Percentiles rank a stretch among this genome's conserved stretches.
Conservation (phyloP, 371 early-diverging fungal genomes). For the Circinella umbellata region DNA sequence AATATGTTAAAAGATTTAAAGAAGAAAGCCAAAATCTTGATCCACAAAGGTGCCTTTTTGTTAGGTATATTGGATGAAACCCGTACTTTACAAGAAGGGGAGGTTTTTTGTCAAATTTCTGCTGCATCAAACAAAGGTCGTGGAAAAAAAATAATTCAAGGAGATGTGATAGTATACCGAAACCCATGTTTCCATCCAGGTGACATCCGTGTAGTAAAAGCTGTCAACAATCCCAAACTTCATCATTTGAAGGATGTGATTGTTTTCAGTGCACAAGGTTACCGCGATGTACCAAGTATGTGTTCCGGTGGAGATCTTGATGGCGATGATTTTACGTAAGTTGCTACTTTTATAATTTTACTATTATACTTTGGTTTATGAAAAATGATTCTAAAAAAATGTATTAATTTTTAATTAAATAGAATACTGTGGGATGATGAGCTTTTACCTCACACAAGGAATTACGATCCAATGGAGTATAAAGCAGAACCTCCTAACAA, state of each 20-base stretch:
- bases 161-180: conserved; percentile 63
- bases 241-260: conserved; percentile 71
- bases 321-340: conserved; percentile 77
- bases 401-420: neutral
- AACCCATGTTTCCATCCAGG: conserved; percentile 89
- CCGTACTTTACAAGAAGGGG: conserved; percentile 60
- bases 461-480: conserved; percentile 69
- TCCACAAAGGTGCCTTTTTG: conserved; percentile 69
- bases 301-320: conserved; percentile 88
- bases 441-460: conserved; percentile 55
- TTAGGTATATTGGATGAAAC: conserved; percentile 87
- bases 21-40: conserved; percentile 71
- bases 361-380: no score
- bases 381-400: no score
- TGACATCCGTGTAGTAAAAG: conserved; percentile 73
- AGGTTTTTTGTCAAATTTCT: conserved; percentile 72
- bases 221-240: conserved; percentile 65
- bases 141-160: conserved; percentile 42
- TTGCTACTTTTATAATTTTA: neutral
- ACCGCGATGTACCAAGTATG: conserved; percentile 76
- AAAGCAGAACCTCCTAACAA: conserved; percentile 35
- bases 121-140: conserved; percentile 20
- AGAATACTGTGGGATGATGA: conserved; percentile 73
- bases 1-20: conserved; percentile 66
- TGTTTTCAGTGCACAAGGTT: conserved; percentile 80